Percentiles rank a stretch among this genome's conserved stretches.
Conservation (phyloP, 441 rosid genomes). For the Arabidopsis lyrata region DNA sequence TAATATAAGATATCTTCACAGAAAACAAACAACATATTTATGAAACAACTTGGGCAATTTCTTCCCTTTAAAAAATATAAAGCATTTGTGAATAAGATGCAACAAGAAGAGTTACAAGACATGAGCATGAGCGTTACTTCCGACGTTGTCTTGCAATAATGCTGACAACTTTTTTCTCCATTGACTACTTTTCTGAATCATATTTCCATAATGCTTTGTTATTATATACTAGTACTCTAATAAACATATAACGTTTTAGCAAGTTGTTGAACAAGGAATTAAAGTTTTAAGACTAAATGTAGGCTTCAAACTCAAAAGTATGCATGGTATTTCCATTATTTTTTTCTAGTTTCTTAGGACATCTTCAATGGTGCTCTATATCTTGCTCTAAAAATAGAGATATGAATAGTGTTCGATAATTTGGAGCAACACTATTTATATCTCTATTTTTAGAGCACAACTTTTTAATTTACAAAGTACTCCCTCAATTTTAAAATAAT, state of each 20-base stretch:
- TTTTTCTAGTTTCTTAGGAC: too few species aligned
- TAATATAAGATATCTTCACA: neutral
- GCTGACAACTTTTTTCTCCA: conserved; percentile 49
- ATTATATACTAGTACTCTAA: neutral
- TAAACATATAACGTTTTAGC: neutral
- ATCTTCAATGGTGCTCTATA: too few species aligned
- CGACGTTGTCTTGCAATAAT: conserved; percentile 49
- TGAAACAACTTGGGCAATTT: neutral
- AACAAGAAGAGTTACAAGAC: conserved; percentile 39
- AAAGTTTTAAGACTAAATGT: neutral
- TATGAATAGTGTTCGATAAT: too few species aligned
- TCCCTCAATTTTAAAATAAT: too few species aligned
- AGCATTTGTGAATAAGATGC: conserved; percentile 10
- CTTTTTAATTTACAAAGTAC: too few species aligned
- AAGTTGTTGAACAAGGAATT: neutral
- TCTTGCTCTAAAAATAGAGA: too few species aligned
- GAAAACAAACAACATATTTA: neutral
- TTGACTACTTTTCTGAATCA: conserved; percentile 32
- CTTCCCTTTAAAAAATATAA: neutral
- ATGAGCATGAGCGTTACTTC: conserved; percentile 47
- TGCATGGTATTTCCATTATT: neutral
- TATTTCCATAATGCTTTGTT: conserved; percentile 5
- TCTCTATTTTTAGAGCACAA: too few species aligned
- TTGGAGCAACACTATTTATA: too few species aligned
- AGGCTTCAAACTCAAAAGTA: conserved; percentile 13